Percentiles rank a stretch among this genome's conserved stretches.
phyloP scores from a whole-genome alignment of 164 flowering plant species.

The Vitis rupestris region DNA sequence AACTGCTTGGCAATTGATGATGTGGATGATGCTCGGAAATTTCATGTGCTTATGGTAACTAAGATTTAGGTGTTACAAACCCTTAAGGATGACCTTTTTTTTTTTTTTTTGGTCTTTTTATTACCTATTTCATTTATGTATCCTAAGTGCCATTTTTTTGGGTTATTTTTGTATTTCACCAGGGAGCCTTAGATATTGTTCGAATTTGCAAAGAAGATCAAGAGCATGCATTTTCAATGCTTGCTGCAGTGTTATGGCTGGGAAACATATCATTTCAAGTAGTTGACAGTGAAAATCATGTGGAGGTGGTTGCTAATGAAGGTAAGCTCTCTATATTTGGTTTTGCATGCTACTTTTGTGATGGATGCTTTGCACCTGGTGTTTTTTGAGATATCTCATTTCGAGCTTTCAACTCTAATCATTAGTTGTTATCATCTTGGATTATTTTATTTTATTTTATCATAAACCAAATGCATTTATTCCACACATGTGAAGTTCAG shows the following conservation, averaged over 20 bases:
- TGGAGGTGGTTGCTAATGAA: slow-evolving; percentile 76
- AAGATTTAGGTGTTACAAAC: slow-evolving; percentile 1
- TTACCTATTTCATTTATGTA: not conserved
- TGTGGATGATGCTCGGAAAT: slow-evolving; percentile 70
- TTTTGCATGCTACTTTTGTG: slow-evolving; percentile 4
- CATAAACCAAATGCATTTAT: no score
- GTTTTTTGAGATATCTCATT: no score
- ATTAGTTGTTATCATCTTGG: no score
- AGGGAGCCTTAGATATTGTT: slow-evolving; percentile 77
- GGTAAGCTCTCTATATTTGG: slow-evolving; percentile 39
- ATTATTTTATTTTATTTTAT: no score
- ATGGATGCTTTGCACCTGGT: not conserved
- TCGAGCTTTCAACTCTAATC: no score
- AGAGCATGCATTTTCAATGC: slow-evolving; percentile 66
- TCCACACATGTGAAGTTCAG: no score
- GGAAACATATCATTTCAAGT: slow-evolving; percentile 82
- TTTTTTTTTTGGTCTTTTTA: not conserved
- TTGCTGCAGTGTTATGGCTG: slow-evolving; percentile 89
- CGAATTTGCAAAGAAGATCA: slow-evolving; percentile 68
- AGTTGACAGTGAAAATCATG: slow-evolving; percentile 71
- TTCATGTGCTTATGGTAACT: slow-evolving; percentile 71
- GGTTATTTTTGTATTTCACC: slow-evolving; percentile 8
- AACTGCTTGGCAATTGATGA: slow-evolving; percentile 65
- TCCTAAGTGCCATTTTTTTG: not conserved
- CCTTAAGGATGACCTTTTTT: not conserved